Evolutionary conservation across 768 basidiomycete genomes (phyloP).

Genomic region (Tylopilus balloui): DNA sequence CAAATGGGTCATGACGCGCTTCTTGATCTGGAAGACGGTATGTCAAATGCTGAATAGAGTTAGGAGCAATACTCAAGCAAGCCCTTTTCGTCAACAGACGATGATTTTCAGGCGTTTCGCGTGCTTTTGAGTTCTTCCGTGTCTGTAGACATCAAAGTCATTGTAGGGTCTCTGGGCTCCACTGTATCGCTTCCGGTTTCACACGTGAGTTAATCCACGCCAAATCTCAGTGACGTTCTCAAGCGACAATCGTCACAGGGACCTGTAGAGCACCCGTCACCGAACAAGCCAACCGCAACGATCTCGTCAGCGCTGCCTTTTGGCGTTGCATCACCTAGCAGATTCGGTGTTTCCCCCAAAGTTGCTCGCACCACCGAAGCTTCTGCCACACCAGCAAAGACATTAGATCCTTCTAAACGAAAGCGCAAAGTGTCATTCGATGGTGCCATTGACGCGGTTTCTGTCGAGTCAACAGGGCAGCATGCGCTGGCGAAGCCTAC

Average conservation of each 20-base stretch:
- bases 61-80: not conserved
- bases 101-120: constrained; percentile 73
- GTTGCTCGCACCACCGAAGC: not conserved
- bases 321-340: not conserved
- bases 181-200: not conserved
- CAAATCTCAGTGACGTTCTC: not conserved
- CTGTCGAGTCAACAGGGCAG: not conserved
- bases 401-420: constrained; percentile 10
- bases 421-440: constrained; percentile 26
- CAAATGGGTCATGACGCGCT: constrained; percentile 51
- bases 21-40: constrained; percentile 78
- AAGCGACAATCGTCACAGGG: not conserved
- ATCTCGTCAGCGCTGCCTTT: not conserved
- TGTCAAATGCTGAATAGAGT: not conserved
- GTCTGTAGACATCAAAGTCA: constrained; percentile 38
- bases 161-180: constrained; percentile 8
- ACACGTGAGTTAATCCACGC: constrained; percentile 9
- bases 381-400: not conserved
- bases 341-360: not conserved
- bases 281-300: not conserved
- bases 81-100: constrained; percentile 42
- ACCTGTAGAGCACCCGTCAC: not conserved
- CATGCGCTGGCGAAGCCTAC: constrained; percentile 8
- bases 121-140: constrained; percentile 37
- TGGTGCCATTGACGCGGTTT: not conserved